Conservation (phyloP, 345 rosid genomes). For the Gossypium ekmanianum region DNA sequence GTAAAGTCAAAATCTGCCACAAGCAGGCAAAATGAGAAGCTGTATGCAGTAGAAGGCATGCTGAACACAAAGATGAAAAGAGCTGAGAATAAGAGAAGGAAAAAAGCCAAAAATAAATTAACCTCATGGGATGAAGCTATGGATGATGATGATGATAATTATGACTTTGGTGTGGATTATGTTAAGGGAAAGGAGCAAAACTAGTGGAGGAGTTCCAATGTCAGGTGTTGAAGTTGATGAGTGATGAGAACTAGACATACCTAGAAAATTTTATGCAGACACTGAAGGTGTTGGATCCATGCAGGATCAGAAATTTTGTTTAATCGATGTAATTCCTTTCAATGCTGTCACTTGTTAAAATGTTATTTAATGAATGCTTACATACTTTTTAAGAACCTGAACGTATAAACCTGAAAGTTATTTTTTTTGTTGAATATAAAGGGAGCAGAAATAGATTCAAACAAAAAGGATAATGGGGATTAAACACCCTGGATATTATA, state of each 20-base stretch:
- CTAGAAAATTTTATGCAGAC: neutral
- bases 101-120: slow-evolving; percentile 42
- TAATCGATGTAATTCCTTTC: neutral
- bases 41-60: slow-evolving; percentile 61
- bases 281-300: neutral
- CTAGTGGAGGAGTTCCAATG: slow-evolving; percentile 46
- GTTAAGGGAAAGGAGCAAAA: slow-evolving; percentile 26
- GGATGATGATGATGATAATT: slow-evolving; percentile 42
- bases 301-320: neutral
- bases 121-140: slow-evolving; percentile 41
- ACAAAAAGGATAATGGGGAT: too few relatives aligned
- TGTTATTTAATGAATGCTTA: too few relatives aligned
- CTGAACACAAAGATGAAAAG: slow-evolving; percentile 61
- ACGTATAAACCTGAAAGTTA: too few relatives aligned
- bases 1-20: slow-evolving; percentile 33
- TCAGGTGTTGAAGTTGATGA: slow-evolving; percentile 41
- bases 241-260: slow-evolving; percentile 14
- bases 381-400: too few relatives aligned
- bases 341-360: too few relatives aligned
- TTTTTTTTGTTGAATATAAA: too few relatives aligned
- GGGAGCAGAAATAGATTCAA: too few relatives aligned
- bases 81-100: slow-evolving; percentile 77
- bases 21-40: slow-evolving; percentile 63
- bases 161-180: slow-evolving; percentile 77
- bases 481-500: too few relatives aligned